Evolutionary conservation across 108 stramenopile genomes (phyloP).

Genomic region (Poteriospumella lacustris): DNA sequence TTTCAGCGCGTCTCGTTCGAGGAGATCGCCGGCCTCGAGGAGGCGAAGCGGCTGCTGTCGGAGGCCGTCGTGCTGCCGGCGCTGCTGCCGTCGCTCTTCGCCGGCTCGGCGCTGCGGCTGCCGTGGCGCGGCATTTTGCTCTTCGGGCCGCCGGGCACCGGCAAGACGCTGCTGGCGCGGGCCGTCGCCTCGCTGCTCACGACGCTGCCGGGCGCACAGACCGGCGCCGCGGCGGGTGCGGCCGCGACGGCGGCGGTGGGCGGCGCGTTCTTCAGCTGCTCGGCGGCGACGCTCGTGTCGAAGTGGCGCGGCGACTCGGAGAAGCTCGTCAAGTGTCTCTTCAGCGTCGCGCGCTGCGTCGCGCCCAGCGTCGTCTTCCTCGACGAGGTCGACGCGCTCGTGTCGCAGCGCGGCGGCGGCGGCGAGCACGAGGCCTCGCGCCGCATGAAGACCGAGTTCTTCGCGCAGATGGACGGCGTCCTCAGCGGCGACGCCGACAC

Average conservation of each 20-base stretch:
- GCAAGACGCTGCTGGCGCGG: slow-evolving; percentile 97
- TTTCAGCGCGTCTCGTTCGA: no score
- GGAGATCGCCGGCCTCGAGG: slow-evolving; percentile 42
- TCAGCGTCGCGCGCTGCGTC: slow-evolving; percentile 63
- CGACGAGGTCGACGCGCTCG: slow-evolving; percentile 90
- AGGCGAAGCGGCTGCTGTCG: slow-evolving; percentile 58
- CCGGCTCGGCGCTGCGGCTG: slow-evolving; percentile 59
- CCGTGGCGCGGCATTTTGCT: slow-evolving; percentile 82
- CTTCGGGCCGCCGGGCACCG: slow-evolving; percentile 95
- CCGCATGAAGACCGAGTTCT: slow-evolving; percentile 91
- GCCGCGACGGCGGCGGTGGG: background rate
- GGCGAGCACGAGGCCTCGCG: slow-evolving; percentile 74
- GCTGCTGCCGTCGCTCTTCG: slow-evolving; percentile 64
- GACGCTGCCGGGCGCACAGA: no score
- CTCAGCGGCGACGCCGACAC: slow-evolving; percentile 10
- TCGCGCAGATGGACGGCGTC: slow-evolving; percentile 85
- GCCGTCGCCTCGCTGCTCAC: slow-evolving; percentile 92
- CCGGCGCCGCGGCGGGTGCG: no score
- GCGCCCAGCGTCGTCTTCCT: slow-evolving; percentile 77
- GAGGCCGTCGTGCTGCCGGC: slow-evolving; percentile 65
- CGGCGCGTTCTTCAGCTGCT: slow-evolving; percentile 24
- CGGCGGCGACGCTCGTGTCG: background rate
- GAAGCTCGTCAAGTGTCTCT: slow-evolving; percentile 67
- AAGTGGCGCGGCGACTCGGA: slow-evolving; percentile 23
- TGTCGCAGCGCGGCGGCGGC: slow-evolving; percentile 61